These are phyloP conservation scores for Aspergillus cavernicola DNA, from an alignment of 495 filamentous ascomycete species.

Conservation along the genomic window DNA sequence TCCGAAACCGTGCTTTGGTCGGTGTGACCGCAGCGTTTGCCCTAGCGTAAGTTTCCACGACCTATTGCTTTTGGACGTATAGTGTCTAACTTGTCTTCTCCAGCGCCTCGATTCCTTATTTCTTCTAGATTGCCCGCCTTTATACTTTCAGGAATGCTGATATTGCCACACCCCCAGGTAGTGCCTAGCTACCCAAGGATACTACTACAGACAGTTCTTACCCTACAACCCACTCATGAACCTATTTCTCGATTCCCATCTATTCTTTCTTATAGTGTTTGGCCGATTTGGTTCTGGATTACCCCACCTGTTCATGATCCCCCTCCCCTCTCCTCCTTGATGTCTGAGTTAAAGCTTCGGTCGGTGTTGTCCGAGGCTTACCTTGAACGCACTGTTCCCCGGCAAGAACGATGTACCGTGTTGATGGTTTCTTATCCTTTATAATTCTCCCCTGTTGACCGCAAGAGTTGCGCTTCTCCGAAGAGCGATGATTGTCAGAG, in stretches of 20 bases:
- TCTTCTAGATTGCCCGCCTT: slow-evolving; percentile 29
- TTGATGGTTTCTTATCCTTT: slow-evolving; percentile 14
- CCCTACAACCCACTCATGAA: neutral
- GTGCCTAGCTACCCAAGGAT: neutral
- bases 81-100: slow-evolving; percentile 20
- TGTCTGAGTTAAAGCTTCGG: slow-evolving; percentile 11
- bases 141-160: neutral
- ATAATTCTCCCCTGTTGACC: slow-evolving; percentile 20
- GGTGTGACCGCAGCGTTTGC: slow-evolving; percentile 81
- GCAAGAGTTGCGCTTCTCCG: slow-evolving; percentile 9
- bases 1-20: slow-evolving; percentile 76
- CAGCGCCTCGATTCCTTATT: slow-evolving; percentile 47
- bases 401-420: slow-evolving; percentile 24
- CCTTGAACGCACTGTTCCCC: slow-evolving; percentile 2
- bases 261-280: neutral
- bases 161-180: neutral
- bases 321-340: slow-evolving; percentile 3
- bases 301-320: neutral
- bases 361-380: neutral
- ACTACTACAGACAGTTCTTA: neutral
- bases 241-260: slow-evolving; percentile 1
- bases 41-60: slow-evolving; percentile 73
- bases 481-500: slow-evolving; percentile 3
- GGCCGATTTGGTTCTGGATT: neutral
- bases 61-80: neutral